Percentiles rank a stretch among this genome's conserved stretches.
phyloP scores from a whole-genome alignment of 2,329 filamentous ascomycete species.

The Chrysosporium queenslandicum region DNA sequence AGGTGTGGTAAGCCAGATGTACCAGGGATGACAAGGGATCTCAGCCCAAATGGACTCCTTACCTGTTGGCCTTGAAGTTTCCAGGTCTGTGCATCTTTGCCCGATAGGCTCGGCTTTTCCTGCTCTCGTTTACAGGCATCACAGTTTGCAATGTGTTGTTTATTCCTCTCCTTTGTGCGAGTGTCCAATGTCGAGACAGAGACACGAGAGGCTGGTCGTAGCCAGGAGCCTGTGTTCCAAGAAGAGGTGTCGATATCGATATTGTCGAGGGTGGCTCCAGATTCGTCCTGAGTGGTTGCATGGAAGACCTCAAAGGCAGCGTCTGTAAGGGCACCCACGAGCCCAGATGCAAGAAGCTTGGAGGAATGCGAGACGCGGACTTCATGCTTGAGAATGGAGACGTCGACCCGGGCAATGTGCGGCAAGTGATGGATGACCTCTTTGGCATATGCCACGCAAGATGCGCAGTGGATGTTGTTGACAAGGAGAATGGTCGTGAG shows the following conservation, averaged over 20 bases:
- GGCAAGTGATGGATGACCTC: conserved; percentile 34
- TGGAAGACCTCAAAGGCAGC: conserved; percentile 41
- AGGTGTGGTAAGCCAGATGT: neutral
- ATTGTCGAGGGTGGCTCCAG: conserved; percentile 26
- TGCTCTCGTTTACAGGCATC: conserved; percentile 40
- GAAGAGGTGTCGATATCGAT: conserved; percentile 25
- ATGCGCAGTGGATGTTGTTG: conserved; percentile 42
- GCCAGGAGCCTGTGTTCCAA: conserved; percentile 20
- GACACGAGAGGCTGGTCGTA: conserved; percentile 19
- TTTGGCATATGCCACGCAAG: conserved; percentile 39
- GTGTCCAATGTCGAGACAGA: conserved; percentile 19
- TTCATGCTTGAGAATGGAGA: conserved; percentile 37
- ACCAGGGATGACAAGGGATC: neutral
- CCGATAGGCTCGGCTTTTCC: conserved; percentile 14
- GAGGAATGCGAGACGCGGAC: conserved; percentile 34
- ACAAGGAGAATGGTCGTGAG: conserved; percentile 34
- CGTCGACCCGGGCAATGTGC: conserved; percentile 31
- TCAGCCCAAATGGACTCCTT: neutral
- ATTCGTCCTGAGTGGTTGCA: conserved; percentile 32
- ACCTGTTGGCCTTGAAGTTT: neutral
- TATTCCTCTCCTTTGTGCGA: conserved; percentile 19
- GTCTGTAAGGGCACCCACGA: conserved; percentile 33
- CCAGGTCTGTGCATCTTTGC: neutral
- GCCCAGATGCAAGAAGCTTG: conserved; percentile 24
- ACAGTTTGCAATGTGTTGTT: conserved; percentile 42